Evolutionary conservation across 495 filamentous ascomycete species (phyloP).

Genomic region (Aspergillus biplanus): DNA sequence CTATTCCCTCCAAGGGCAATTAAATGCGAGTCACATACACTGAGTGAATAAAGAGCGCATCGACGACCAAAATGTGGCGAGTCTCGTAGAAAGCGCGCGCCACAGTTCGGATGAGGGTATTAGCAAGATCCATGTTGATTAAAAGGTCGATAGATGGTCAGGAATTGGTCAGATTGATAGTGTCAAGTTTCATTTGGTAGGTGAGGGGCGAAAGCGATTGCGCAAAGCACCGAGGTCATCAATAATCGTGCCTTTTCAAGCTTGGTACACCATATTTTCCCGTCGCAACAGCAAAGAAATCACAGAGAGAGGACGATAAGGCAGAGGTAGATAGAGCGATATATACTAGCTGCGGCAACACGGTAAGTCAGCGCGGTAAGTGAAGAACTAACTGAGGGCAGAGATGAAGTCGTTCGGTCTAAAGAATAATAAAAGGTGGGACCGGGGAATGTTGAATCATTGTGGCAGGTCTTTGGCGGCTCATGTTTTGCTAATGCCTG

Average conservation of each 20-base stretch:
- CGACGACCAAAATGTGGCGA: slow-evolving; percentile 84
- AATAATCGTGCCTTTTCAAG: not conserved
- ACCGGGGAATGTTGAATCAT: not conserved
- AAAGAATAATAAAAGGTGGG: not conserved
- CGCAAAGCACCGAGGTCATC: slow-evolving; percentile 2
- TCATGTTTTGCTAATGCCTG: not conserved
- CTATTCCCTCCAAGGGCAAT: not conserved
- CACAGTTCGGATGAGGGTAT: slow-evolving; percentile 83
- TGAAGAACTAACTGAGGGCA: not conserved
- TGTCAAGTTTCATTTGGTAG: not conserved
- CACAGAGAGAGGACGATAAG: not conserved
- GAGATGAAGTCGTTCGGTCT: not conserved
- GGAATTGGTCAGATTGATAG: not conserved
- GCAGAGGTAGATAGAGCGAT: not conserved
- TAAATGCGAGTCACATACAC: slow-evolving; percentile 56
- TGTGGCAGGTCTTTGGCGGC: not conserved
- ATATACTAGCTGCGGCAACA: not conserved
- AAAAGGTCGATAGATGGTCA: not conserved
- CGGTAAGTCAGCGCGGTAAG: not conserved
- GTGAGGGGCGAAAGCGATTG: not conserved
- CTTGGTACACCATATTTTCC: not conserved
- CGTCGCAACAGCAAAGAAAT: not conserved
- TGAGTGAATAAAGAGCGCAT: slow-evolving; percentile 90
- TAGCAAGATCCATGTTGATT: slow-evolving; percentile 76
- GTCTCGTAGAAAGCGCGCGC: slow-evolving; percentile 92